A percentile compares a stretch with the other conserved stretches of the same genome.
Conservation (phyloP, 768 basidiomycete genomes). For the Suillus variegatus region DNA sequence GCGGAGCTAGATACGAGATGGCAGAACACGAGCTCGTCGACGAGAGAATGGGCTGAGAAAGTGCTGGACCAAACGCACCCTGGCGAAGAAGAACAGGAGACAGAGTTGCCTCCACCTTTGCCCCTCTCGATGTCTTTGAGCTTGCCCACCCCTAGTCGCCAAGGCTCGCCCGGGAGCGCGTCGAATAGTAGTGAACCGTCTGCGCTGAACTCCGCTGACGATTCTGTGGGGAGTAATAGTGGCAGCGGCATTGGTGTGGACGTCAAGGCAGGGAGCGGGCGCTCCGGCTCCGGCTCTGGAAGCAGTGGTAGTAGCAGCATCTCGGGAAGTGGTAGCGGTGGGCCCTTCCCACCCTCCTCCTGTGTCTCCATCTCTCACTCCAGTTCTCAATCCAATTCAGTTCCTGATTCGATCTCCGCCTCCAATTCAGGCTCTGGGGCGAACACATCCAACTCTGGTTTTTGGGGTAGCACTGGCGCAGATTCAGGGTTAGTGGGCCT, state of each 20-base stretch:
- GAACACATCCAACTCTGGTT: slow-evolving; percentile 24
- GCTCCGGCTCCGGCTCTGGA: slow-evolving; percentile 1
- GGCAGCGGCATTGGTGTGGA: slow-evolving; percentile 12
- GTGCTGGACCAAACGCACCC: slow-evolving; percentile 34
- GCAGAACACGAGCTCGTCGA: slow-evolving; percentile 29
- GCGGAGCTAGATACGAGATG: slow-evolving; percentile 21
- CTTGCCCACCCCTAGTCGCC: slow-evolving; percentile 16
- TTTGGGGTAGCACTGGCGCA: slow-evolving; percentile 19
- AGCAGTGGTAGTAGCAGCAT: slow-evolving; percentile 13
- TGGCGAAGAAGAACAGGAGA: slow-evolving; percentile 9
- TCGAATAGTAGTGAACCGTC: slow-evolving; percentile 31
- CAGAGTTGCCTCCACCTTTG: slow-evolving; percentile 6
- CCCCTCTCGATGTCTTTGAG: slow-evolving; percentile 10
- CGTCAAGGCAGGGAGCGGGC: slow-evolving; percentile 11
- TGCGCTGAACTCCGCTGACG: slow-evolving; percentile 24
- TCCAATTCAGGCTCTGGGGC: slow-evolving; percentile 21
- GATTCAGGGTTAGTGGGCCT: slow-evolving; percentile 14
- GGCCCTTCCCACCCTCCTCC: slow-evolving; percentile 14
- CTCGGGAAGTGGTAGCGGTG: slow-evolving; percentile 13
- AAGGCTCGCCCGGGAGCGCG: slow-evolving; percentile 23
- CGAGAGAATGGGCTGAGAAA: slow-evolving; percentile 50
- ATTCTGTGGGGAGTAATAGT: slow-evolving; percentile 18
- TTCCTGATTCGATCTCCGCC: slow-evolving; percentile 26
- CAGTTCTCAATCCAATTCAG: slow-evolving; percentile 10
- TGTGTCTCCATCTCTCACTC: slow-evolving; percentile 16